A percentile compares a stretch with the other conserved stretches of the same genome.
phyloP scores from a whole-genome alignment of 208 protist genomes.

The Phytomonas sp. region DNA sequence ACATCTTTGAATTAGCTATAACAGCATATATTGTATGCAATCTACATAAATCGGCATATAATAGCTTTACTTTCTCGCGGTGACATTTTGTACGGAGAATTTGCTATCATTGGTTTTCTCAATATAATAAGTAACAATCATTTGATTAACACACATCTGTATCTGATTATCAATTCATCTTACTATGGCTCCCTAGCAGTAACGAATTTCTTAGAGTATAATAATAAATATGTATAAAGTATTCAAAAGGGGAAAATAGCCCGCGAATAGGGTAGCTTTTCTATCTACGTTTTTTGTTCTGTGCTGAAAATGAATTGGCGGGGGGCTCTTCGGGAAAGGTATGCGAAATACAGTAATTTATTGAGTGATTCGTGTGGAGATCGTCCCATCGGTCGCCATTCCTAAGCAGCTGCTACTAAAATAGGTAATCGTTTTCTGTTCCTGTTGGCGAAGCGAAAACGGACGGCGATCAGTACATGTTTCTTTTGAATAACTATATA shows the following conservation, averaged over 20 bases:
- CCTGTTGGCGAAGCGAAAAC: neutral
- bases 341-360: neutral
- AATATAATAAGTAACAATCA: constrained; percentile 1
- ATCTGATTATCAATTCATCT: neutral
- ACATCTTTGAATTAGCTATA: neutral
- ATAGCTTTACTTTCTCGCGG: neutral
- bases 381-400: neutral
- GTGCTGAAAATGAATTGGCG: neutral
- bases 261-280: neutral
- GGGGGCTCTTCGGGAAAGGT: neutral
- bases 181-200: neutral
- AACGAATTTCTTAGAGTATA: neutral
- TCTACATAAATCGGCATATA: neutral
- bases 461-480: neutral
- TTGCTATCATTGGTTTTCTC: neutral
- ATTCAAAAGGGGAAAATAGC: neutral
- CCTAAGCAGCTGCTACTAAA: neutral
- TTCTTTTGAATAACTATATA: neutral
- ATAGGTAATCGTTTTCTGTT: neutral
- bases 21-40: neutral
- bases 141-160: neutral
- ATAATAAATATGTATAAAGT: neutral
- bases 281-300: neutral
- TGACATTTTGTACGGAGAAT: constrained; percentile 5
- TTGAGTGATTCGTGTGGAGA: neutral